These are phyloP conservation scores for Breynia disticha DNA, from an alignment of 441 rosid species.

Conservation along the genomic window DNA sequence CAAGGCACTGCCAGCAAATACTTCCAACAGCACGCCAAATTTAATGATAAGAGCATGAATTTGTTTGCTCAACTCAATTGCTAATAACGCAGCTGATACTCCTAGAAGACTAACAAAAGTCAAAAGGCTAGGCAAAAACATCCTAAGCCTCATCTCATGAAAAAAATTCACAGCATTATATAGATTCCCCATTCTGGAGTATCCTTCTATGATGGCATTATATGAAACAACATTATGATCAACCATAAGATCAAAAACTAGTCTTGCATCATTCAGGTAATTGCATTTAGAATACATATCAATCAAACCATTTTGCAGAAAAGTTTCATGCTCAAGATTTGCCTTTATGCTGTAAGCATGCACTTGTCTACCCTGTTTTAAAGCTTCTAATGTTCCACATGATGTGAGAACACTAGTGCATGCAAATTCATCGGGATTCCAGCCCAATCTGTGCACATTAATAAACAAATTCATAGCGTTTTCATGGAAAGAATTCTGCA, in stretches of 20 bases:
- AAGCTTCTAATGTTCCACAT: constrained; percentile 42
- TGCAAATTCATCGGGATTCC: constrained; percentile 47
- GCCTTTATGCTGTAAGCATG: constrained; percentile 54
- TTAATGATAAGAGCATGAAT: constrained; percentile 54
- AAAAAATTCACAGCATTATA: constrained; percentile 46
- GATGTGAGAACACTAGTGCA: constrained; percentile 50
- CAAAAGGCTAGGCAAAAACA: constrained; percentile 39
- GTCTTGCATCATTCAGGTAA: constrained; percentile 42
- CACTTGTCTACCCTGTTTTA: constrained; percentile 49
- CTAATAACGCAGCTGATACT: constrained; percentile 35
- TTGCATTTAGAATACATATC: constrained; percentile 67
- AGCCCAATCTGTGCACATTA: constrained; percentile 52
- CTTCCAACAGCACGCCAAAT: constrained; percentile 34
- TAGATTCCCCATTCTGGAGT: constrained; percentile 42
- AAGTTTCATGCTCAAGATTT: constrained; percentile 40
- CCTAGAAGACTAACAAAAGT: constrained; percentile 71
- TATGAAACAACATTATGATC: constrained; percentile 42
- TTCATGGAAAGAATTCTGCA: constrained; percentile 37
- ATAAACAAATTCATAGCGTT: constrained; percentile 53
- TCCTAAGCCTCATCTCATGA: constrained; percentile 38
- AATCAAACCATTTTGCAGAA: constrained; percentile 48
- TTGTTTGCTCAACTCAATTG: constrained; percentile 45
- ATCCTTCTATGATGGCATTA: constrained; percentile 70
- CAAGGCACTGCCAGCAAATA: constrained; percentile 49
- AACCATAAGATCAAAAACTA: constrained; percentile 35